These are phyloP conservation scores for Tuber calosporum DNA, from an alignment of 495 filamentous ascomycete species.

Conservation along the genomic window DNA sequence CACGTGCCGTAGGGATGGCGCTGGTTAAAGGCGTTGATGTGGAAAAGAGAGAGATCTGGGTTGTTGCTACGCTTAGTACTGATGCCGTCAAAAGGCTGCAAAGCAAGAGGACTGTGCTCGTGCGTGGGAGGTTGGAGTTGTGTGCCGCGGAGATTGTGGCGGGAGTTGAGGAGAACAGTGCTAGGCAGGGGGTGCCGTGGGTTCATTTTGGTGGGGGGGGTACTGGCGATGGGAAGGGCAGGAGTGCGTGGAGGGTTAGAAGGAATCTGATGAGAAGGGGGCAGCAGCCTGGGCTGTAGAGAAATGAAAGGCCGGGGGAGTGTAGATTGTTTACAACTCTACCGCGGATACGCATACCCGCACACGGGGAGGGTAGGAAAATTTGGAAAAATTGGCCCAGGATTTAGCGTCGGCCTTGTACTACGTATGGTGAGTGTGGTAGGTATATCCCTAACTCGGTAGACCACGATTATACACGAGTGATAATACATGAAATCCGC, in stretches of 20 bases:
- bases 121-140: slow-evolving; percentile 48
- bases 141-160: slow-evolving; percentile 26
- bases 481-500: neutral
- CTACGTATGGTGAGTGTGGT: neutral
- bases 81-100: slow-evolving; percentile 25
- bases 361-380: neutral
- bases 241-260: slow-evolving; percentile 40
- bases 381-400: neutral
- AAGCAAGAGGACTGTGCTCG: slow-evolving; percentile 47
- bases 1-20: slow-evolving; percentile 49
- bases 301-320: neutral
- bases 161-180: slow-evolving; percentile 15
- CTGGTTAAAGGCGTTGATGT: slow-evolving; percentile 49
- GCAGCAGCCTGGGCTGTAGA: slow-evolving; percentile 17
- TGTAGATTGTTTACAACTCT: neutral
- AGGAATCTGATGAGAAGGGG: slow-evolving; percentile 42
- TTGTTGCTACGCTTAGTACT: neutral
- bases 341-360: neutral
- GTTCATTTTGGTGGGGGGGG: slow-evolving; percentile 25
- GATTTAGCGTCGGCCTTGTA: neutral
- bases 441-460: neutral
- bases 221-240: slow-evolving; percentile 29
- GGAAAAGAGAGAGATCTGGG: slow-evolving; percentile 33
- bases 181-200: slow-evolving; percentile 35
- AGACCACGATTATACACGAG: neutral